phyloP scores from a whole-genome alignment of 345 rosid species.

The Erodium maritimum region DNA sequence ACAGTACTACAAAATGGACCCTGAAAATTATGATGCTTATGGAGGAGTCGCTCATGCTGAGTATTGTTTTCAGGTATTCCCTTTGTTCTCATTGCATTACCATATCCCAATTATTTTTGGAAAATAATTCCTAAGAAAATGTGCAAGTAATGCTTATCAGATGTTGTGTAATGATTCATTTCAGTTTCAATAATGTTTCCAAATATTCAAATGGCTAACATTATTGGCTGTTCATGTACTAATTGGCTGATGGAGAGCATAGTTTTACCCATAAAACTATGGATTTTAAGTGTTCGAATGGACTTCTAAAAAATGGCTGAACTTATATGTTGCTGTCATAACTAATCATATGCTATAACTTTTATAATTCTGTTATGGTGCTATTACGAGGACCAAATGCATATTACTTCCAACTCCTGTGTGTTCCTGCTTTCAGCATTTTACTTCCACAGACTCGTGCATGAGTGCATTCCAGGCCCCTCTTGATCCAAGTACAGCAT shows the following conservation, averaged over 20 bases:
- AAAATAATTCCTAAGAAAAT: not conserved
- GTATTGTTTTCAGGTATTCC: slow-evolving; percentile 81
- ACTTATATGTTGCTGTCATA: too few relatives aligned
- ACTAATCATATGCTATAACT: too few relatives aligned
- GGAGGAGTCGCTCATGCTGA: slow-evolving; percentile 77
- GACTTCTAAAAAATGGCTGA: too few relatives aligned
- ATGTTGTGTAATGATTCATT: too few relatives aligned
- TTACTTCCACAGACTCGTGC: slow-evolving; percentile 70
- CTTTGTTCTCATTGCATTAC: not conserved
- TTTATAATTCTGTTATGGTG: too few relatives aligned
- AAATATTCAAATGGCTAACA: too few relatives aligned
- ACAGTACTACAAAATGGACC: slow-evolving; percentile 88
- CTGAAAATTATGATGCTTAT: slow-evolving; percentile 44
- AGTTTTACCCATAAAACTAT: too few relatives aligned
- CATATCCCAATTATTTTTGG: not conserved
- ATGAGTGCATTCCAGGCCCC: slow-evolving; percentile 91
- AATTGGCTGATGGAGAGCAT: too few relatives aligned
- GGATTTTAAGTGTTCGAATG: too few relatives aligned
- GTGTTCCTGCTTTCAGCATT: slow-evolving; percentile 50
- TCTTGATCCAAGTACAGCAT: slow-evolving; percentile 85
- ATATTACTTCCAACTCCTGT: slow-evolving; percentile 7
- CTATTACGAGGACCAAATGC: not conserved
- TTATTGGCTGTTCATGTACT: too few relatives aligned
- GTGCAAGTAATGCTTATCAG: too few relatives aligned
- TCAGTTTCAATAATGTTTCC: too few relatives aligned